Evolutionary conservation across 2,329 filamentous ascomycete genomes (phyloP).

Genomic region (Exserohilum turcica): DNA sequence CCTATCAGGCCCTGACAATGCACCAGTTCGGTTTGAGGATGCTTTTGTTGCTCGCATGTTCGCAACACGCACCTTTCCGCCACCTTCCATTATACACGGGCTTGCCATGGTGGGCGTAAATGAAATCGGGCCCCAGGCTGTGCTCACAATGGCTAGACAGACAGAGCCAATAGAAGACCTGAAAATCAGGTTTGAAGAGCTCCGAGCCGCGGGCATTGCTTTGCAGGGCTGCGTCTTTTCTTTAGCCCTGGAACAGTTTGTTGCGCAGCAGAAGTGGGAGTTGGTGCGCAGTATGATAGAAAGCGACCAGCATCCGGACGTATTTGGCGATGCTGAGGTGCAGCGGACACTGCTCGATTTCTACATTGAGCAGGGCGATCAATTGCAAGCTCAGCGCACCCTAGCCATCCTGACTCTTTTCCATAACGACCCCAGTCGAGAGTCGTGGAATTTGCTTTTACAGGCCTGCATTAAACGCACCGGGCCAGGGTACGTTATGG

Average conservation of each 20-base stretch:
- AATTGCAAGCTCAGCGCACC: slow-evolving; percentile 60
- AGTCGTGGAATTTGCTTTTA: slow-evolving; percentile 56
- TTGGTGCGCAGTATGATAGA: slow-evolving; percentile 59
- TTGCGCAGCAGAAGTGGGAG: slow-evolving; percentile 59
- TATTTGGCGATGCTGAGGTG: slow-evolving; percentile 60
- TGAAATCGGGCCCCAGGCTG: slow-evolving; percentile 73
- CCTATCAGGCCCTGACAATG: slow-evolving; percentile 50
- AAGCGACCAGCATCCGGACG: slow-evolving; percentile 69
- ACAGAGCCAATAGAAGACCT: slow-evolving; percentile 63
- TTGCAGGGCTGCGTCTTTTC: slow-evolving; percentile 69
- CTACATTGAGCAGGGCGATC: slow-evolving; percentile 59
- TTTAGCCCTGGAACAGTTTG: slow-evolving; percentile 68
- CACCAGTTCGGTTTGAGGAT: slow-evolving; percentile 60
- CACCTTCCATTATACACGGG: slow-evolving; percentile 73
- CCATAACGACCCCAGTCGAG: slow-evolving; percentile 41
- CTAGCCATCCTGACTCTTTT: slow-evolving; percentile 59
- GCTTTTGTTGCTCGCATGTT: slow-evolving; percentile 79
- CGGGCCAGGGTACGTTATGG: slow-evolving; percentile 31
- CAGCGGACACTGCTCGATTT: slow-evolving; percentile 61
- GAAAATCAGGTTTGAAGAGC: slow-evolving; percentile 62
- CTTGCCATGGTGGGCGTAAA: slow-evolving; percentile 73
- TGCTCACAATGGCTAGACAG: slow-evolving; percentile 77
- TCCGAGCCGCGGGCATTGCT: slow-evolving; percentile 67
- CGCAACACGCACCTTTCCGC: slow-evolving; percentile 73
- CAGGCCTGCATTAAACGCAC: slow-evolving; percentile 46